Evolutionary conservation across 495 filamentous ascomycete genomes (phyloP), one percentile per base, ranked within the genome.

Genomic region (Talaromyces ruber): DNA sequence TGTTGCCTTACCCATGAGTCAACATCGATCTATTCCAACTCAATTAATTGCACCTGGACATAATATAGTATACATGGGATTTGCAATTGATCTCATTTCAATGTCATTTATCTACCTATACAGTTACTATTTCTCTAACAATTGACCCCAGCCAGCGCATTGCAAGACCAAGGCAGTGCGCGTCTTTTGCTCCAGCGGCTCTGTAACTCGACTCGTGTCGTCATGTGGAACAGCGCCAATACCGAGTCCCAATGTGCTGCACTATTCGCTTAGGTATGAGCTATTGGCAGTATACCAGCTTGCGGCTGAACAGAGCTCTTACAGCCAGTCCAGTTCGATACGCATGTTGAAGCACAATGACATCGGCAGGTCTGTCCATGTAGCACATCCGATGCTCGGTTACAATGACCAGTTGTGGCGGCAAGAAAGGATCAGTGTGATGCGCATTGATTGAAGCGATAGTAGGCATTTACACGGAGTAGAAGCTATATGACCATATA

Each of bases 1-100:
- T 30, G 43, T 34, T 30, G 59, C 59, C 59, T 50, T 45, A 28
- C 22, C 3, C 21, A 50, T 60, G 59, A 60, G 59, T 60, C 59
- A 52, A n/a, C n/a, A n/a, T n/a, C n/a, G n/a, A n/a, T n/a, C n/a
- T n/a, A n/a, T n/a, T n/a, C n/a, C n/a, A n/a, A n/a, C n/a, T n/a
- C n/a, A n/a, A 32, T 32, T 9, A 32, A 9, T 32, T 32, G 4
- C 30, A 32, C 30, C 9, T 32, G 4, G 9, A 9, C 30, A 32
- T n/a, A n/a, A n/a, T n/a, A n/a, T 9, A 32, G 4, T 8, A 37
- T 37, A 8, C 12, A 37, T 11, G 34, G 12, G 4, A 45, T 45
- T 45, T 5, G 39, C 39, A 6, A 21, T 45, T 45, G n/a, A n/a
- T 45, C n/a, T 45, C n/a, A 45, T 43, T n/a, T 43, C 12, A 43